These are phyloP conservation scores for Macrolepiota dolichaula DNA, from an alignment of 768 basidiomycete species.

Conservation along the genomic window DNA sequence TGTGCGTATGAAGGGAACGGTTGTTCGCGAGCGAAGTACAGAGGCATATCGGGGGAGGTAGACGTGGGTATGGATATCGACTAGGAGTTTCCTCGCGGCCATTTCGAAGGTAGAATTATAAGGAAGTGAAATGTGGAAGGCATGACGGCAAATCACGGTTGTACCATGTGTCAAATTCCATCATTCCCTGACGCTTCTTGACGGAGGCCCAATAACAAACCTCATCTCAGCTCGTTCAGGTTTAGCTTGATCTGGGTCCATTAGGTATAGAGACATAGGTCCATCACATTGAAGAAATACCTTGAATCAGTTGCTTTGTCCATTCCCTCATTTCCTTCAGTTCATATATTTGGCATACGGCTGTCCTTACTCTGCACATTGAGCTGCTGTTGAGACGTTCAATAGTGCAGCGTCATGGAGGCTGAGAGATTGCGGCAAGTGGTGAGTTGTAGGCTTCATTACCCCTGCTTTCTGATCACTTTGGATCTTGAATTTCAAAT, in stretches of 20 bases:
- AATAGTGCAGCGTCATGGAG: background rate
- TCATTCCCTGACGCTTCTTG: background rate
- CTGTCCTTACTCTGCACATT: background rate
- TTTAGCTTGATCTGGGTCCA: background rate
- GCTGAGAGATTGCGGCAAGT: background rate
- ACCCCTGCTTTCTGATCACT: background rate
- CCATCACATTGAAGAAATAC: background rate
- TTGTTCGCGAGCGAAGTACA: constrained; percentile 59
- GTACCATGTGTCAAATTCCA: background rate
- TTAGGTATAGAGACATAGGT: constrained; percentile 7
- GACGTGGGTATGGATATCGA: constrained; percentile 86
- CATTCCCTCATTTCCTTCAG: background rate
- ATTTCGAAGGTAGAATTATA: background rate
- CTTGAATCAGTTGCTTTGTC: background rate
- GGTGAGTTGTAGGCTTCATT: background rate
- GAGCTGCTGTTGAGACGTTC: background rate
- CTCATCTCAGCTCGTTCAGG: background rate
- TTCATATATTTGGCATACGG: background rate
- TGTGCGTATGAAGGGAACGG: constrained; percentile 65
- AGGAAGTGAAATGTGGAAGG: background rate
- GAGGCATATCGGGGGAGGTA: constrained; percentile 79
- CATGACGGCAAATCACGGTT: background rate
- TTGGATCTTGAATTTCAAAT: background rate
- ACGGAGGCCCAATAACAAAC: background rate
- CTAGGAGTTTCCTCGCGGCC: constrained; percentile 38